A percentile compares a stretch with the other conserved stretches of the same genome.
phyloP scores from a whole-genome alignment of 2,329 filamentous ascomycete genomes.

The Alternaria triticimaculans region DNA sequence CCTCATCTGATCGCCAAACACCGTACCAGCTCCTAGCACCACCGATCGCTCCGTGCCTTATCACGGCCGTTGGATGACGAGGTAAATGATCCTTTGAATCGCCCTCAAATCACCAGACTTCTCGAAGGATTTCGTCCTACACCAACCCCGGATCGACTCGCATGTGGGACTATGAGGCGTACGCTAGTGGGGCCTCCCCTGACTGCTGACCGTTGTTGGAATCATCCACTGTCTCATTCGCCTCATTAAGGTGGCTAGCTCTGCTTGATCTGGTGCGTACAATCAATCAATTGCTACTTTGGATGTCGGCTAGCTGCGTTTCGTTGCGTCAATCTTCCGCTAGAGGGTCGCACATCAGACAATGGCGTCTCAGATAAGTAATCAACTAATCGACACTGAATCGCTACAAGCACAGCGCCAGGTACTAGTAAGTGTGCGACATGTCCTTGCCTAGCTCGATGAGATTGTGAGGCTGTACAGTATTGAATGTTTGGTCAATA shows the following conservation, averaged over 20 bases:
- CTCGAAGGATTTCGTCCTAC: conserved; percentile 15
- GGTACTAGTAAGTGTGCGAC: not conserved
- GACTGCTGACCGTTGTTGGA: conserved; percentile 11
- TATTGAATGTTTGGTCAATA: not conserved
- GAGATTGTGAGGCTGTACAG: not conserved
- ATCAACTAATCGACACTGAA: not conserved
- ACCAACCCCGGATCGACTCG: conserved; percentile 17
- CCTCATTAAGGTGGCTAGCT: not conserved
- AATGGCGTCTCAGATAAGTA: not conserved
- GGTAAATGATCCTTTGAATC: not conserved
- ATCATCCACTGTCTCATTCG: conserved; percentile 13
- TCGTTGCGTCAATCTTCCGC: not conserved
- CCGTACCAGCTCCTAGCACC: not conserved
- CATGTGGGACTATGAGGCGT: conserved; percentile 37
- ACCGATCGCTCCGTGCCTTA: not conserved
- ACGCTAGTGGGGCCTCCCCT: conserved; percentile 34
- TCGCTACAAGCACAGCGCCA: not conserved
- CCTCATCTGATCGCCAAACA: not conserved
- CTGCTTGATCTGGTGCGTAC: not conserved
- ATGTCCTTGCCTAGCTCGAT: not conserved
- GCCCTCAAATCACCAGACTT: conserved; percentile 6
- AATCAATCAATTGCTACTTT: conserved; percentile 17
- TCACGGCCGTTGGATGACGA: not conserved
- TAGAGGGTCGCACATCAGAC: not conserved
- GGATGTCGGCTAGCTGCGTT: not conserved